Evolutionary conservation across 129 eudicot species (phyloP), one percentile per base, ranked within the genome.

Genomic region (Glebionis coronaria): DNA sequence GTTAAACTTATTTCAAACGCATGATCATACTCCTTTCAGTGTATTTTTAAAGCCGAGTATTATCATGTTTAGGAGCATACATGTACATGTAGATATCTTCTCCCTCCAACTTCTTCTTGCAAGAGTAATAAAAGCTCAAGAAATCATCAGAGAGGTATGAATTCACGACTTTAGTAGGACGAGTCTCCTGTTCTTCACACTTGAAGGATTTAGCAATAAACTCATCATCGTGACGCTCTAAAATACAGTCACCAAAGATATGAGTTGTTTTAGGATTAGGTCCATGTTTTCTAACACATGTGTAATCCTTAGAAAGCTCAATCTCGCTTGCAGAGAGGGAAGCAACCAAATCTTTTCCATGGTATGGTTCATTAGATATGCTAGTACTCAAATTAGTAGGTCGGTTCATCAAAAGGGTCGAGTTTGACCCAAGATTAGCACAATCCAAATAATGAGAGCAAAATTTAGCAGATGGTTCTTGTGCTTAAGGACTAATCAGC

Each of bases 301-400:
- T 93, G 79, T 93, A 93, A 67, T 93, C 95, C 86, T 93, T 97
- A 47, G 98, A 93, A 68, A 86, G 95, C 79, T 93, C 97, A 56
- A 89, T 93, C 76, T 93, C 98, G 62, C 87, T 86, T 15, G 95
- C 80, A 11, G 95, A 74, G 68, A 86, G 79, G 12, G 87, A 76
- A 51, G 79, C 82, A 73, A 81, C 68, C 23, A 85, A 61, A 64
- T 72, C 80, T 74, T 69, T 65, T 47, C 74, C 77, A 5, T 72
- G 76, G 27, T 74, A 67, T 4, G 35, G 66, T 18, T 28, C 76
- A 62, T 68, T 78, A 23, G 70, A 82, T 25, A 73, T 74, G 6
- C 74, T 70, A 42, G 77, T 59, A 68, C 77, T 78, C 12, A 64
- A 23, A 29, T 66, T 67, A 54, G 84, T 61, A 27, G 71, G 80